Evolutionary conservation across 1,139 yeast species (phyloP).

Genomic region (Saccharomyces hybrid): DNA sequence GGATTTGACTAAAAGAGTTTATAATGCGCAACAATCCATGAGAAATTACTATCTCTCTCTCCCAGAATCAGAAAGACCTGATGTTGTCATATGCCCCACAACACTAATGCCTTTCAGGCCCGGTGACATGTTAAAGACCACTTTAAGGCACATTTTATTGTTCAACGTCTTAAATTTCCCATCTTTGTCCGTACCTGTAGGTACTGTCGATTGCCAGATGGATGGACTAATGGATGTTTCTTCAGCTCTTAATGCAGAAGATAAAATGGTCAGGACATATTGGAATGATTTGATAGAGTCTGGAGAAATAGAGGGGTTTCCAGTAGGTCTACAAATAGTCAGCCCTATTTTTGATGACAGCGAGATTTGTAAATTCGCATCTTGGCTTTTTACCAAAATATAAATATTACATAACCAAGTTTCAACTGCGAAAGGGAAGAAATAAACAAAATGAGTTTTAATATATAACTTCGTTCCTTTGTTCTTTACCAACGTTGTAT

Average conservation of each 20-base stretch:
- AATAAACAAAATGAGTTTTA: slow-evolving; percentile 4
- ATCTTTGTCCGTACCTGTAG: slow-evolving; percentile 46
- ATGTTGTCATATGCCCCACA: slow-evolving; percentile 9
- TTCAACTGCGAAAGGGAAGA: neutral
- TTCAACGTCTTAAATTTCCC: slow-evolving; percentile 48
- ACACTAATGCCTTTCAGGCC: slow-evolving; percentile 25
- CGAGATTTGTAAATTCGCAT: slow-evolving; percentile 36
- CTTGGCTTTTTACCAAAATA: slow-evolving; percentile 7
- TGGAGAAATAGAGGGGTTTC: slow-evolving; percentile 39
- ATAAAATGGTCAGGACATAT: slow-evolving; percentile 28
- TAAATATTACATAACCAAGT: neutral
- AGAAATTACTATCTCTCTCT: slow-evolving; percentile 12
- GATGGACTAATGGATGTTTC: slow-evolving; percentile 32
- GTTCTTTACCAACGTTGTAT: slow-evolving; percentile 13
- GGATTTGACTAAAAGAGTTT: slow-evolving; percentile 11
- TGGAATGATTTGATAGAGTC: slow-evolving; percentile 32
- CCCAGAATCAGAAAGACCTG: slow-evolving; percentile 8
- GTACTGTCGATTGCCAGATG: slow-evolving; percentile 37
- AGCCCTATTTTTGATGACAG: slow-evolving; percentile 43
- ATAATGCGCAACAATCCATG: slow-evolving; percentile 9
- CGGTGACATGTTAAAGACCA: slow-evolving; percentile 23
- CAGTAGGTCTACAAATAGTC: slow-evolving; percentile 41
- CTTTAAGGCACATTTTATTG: slow-evolving; percentile 38
- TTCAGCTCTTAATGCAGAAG: slow-evolving; percentile 27
- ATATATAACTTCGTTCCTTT: slow-evolving; percentile 15